Evolutionary conservation across 2,329 filamentous ascomycete genomes (phyloP).

Genomic region (Aspergillus caelatus): DNA sequence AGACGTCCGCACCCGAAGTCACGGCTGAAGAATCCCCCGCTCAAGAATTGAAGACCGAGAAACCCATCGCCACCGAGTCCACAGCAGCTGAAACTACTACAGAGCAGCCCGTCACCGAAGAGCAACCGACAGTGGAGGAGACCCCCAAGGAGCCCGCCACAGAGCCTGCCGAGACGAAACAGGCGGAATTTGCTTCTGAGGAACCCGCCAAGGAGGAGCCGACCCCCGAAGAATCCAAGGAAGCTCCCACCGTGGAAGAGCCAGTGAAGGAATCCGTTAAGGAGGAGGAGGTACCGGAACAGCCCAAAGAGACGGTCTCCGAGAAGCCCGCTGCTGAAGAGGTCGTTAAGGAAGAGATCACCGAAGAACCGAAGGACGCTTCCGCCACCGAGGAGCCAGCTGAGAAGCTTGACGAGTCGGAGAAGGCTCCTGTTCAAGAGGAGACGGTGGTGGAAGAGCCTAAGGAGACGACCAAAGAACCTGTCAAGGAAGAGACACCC

Average conservation of each 20-base stretch:
- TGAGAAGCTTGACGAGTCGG: background rate
- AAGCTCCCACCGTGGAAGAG: background rate
- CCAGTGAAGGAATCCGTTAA: background rate
- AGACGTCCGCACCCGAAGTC: constrained; percentile 10
- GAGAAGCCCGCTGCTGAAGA: background rate
- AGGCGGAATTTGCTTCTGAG: background rate
- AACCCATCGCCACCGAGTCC: background rate
- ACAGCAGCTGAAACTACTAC: background rate
- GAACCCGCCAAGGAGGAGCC: constrained; percentile 2
- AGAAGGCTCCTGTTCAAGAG: constrained; percentile 11
- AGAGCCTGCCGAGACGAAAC: background rate
- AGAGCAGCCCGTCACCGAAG: background rate
- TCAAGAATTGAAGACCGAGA: background rate
- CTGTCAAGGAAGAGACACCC: background rate
- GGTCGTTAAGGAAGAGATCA: background rate
- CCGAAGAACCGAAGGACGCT: constrained; percentile 3
- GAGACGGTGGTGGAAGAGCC: constrained; percentile 14
- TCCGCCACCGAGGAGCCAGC: background rate
- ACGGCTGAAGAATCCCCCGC: constrained; percentile 5
- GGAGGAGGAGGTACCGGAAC: background rate
- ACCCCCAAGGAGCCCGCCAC: background rate
- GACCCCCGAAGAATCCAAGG: background rate
- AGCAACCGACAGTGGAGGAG: background rate
- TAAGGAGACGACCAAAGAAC: constrained; percentile 9
- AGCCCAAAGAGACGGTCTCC: background rate